phyloP scores from a whole-genome alignment of 352 stramenopile species.

The Phytopythium vexans region DNA sequence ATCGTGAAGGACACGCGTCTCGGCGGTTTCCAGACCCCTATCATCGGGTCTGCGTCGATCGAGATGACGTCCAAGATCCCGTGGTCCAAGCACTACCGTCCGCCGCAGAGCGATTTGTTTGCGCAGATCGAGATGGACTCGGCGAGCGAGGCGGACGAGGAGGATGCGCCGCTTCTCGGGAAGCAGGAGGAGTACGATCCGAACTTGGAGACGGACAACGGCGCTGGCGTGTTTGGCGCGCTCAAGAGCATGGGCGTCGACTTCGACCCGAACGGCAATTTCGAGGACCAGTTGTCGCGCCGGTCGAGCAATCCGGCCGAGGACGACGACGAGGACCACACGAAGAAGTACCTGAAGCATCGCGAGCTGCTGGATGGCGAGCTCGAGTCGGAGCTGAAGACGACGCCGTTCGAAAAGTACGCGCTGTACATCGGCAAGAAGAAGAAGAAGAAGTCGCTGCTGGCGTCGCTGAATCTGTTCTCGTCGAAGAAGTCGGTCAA shows the following conservation, averaged over 20 bases:
- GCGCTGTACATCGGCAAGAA: slow-evolving; percentile 78
- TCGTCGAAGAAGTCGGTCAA: slow-evolving; percentile 45
- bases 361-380: slow-evolving; percentile 63
- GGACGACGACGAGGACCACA: slow-evolving; percentile 63
- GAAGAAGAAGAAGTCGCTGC: slow-evolving; percentile 61
- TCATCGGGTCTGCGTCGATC: slow-evolving; percentile 81
- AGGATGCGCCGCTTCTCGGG: slow-evolving; percentile 52
- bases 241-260: slow-evolving; percentile 84
- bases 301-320: slow-evolving; percentile 43
- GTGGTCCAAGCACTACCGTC: slow-evolving; percentile 73
- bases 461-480: slow-evolving; percentile 67
- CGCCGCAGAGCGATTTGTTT: slow-evolving; percentile 65
- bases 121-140: slow-evolving; percentile 67
- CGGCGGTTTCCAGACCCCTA: slow-evolving; percentile 81
- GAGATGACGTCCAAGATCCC: slow-evolving; percentile 84
- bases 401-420: slow-evolving; percentile 89
- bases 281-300: slow-evolving; percentile 51
- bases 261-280: slow-evolving; percentile 60
- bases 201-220: slow-evolving; percentile 58
- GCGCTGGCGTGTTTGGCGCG: slow-evolving; percentile 82
- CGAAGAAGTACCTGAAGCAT: slow-evolving; percentile 78
- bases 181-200: slow-evolving; percentile 15
- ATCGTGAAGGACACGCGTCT: slow-evolving; percentile 88
- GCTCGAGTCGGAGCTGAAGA: slow-evolving; percentile 74
- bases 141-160: slow-evolving; percentile 14